Percentiles rank a stretch among this genome's conserved stretches.
Conservation (phyloP, 345 rosid species). For the Populus pruinosa region DNA sequence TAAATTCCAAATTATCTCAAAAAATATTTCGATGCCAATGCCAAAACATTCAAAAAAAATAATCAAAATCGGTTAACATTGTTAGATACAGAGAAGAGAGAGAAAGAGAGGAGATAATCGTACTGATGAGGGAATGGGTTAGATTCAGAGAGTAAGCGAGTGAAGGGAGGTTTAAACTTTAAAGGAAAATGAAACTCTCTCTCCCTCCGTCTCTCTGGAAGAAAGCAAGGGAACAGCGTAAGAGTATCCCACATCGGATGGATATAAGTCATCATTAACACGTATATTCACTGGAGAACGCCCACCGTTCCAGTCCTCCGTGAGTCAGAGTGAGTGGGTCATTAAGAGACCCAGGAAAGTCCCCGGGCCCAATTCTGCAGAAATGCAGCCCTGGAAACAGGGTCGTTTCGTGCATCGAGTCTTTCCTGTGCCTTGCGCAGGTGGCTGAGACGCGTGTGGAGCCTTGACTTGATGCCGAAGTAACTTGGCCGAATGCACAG, state of each 20-base stretch:
- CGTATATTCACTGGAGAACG: no score
- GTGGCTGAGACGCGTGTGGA: not conserved
- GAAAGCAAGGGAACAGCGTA: no score
- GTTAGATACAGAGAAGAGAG: not conserved
- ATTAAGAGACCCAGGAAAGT: not conserved
- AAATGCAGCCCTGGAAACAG: not conserved
- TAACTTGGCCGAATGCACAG: not conserved
- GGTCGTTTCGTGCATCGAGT: not conserved
- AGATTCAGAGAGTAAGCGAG: not conserved
- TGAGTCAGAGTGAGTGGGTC: not conserved
- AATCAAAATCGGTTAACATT: no score
- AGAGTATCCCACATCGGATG: not conserved
- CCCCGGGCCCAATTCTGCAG: not conserved
- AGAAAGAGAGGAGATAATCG: not conserved
- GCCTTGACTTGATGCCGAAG: not conserved
- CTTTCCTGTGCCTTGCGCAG: not conserved
- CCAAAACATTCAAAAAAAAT: not conserved
- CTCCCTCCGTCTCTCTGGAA: no score
- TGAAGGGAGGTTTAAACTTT: not conserved
- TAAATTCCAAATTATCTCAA: not conserved
- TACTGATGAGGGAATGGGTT: not conserved
- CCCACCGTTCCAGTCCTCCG: fast-evolving
- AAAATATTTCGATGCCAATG: not conserved
- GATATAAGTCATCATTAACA: no score
- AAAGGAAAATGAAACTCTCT: not conserved